Percentiles rank a stretch among this genome's conserved stretches.
phyloP scores from a whole-genome alignment of 768 basidiomycete species.

The Tylopilus subfusipes region DNA sequence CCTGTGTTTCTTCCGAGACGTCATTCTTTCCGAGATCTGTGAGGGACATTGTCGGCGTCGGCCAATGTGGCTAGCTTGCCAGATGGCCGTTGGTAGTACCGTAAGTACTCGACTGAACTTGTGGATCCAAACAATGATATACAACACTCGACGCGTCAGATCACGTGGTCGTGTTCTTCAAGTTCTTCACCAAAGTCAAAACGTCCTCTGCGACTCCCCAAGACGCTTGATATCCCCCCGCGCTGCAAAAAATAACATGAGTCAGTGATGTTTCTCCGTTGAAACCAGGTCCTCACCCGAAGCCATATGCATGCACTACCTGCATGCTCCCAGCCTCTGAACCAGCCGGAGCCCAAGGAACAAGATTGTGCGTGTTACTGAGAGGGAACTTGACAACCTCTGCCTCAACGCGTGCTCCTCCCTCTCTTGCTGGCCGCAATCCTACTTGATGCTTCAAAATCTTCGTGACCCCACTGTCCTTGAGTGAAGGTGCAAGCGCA shows the following conservation, averaged over 20 bases:
- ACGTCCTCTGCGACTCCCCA: slow-evolving; percentile 45
- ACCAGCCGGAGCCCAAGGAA: slow-evolving; percentile 16
- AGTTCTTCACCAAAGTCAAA: slow-evolving; percentile 23
- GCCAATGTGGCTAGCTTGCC: slow-evolving; percentile 16
- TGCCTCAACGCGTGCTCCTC: slow-evolving; percentile 54
- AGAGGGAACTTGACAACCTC: slow-evolving; percentile 40
- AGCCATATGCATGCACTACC: slow-evolving; percentile 60
- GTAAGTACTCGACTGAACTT: slow-evolving; percentile 6
- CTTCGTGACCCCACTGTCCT: slow-evolving; percentile 34
- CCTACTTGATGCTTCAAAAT: slow-evolving; percentile 56
- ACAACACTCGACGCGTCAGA: slow-evolving; percentile 28
- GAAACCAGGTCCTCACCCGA: slow-evolving; percentile 38
- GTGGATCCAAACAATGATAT: slow-evolving; percentile 25
- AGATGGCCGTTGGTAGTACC: slow-evolving; percentile 6
- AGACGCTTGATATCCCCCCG: slow-evolving; percentile 38
- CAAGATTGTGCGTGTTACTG: slow-evolving; percentile 14
- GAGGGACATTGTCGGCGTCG: slow-evolving; percentile 33
- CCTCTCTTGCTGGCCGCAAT: slow-evolving; percentile 51
- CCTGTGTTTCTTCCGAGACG: slow-evolving; percentile 36
- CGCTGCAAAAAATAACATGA: slow-evolving; percentile 20
- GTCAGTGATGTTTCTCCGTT: background rate
- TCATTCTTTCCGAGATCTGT: slow-evolving; percentile 39
- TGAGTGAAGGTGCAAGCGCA: slow-evolving; percentile 35
- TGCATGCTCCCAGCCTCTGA: slow-evolving; percentile 23
- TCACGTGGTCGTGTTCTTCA: slow-evolving; percentile 32